A percentile compares a stretch with the other conserved stretches of the same genome.
phyloP scores from a whole-genome alignment of 2,329 filamentous ascomycete species.

The Pseudovirgaria hyperparasitica region DNA sequence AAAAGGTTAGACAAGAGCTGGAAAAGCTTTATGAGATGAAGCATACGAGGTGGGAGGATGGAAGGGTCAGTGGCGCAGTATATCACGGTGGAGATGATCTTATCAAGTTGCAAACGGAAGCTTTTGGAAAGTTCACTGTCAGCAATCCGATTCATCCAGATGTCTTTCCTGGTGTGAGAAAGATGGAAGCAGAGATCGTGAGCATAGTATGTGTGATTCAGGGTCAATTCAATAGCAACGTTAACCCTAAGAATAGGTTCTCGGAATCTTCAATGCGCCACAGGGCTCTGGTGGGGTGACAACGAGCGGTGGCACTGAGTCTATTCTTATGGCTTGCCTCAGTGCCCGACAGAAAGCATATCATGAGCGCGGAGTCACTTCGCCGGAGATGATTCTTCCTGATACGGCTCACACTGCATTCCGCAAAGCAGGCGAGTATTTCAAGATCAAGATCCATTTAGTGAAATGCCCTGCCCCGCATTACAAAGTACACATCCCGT shows the following conservation, averaged over 20 bases:
- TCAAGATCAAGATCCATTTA: slow-evolving; percentile 87
- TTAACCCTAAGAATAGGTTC: slow-evolving; percentile 28
- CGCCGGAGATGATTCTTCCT: slow-evolving; percentile 96
- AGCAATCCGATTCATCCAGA: slow-evolving; percentile 96
- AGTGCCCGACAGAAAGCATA: slow-evolving; percentile 83
- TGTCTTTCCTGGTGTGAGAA: slow-evolving; percentile 92
- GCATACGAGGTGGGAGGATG: slow-evolving; percentile 94
- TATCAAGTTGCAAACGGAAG: slow-evolving; percentile 75
- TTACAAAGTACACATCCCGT: slow-evolving; percentile 71
- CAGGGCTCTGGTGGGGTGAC: slow-evolving; percentile 75
- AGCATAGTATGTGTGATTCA: slow-evolving; percentile 72
- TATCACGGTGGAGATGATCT: slow-evolving; percentile 86
- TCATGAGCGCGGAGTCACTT: slow-evolving; percentile 70
- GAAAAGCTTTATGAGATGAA: slow-evolving; percentile 71
- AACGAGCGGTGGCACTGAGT: slow-evolving; percentile 89
- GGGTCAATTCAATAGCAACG: slow-evolving; percentile 1
- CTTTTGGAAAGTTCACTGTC: slow-evolving; percentile 88
- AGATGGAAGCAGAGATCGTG: slow-evolving; percentile 98
- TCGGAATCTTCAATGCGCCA: slow-evolving; percentile 80
- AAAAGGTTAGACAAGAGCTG: slow-evolving; percentile 69
- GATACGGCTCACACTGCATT: slow-evolving; percentile 94
- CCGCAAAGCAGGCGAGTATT: slow-evolving; percentile 88
- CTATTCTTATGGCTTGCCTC: slow-evolving; percentile 89
- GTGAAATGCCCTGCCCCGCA: slow-evolving; percentile 74
- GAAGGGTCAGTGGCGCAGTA: slow-evolving; percentile 83